phyloP scores from a whole-genome alignment of 352 stramenopile genomes.

The Globisporangium takayamanum region DNA sequence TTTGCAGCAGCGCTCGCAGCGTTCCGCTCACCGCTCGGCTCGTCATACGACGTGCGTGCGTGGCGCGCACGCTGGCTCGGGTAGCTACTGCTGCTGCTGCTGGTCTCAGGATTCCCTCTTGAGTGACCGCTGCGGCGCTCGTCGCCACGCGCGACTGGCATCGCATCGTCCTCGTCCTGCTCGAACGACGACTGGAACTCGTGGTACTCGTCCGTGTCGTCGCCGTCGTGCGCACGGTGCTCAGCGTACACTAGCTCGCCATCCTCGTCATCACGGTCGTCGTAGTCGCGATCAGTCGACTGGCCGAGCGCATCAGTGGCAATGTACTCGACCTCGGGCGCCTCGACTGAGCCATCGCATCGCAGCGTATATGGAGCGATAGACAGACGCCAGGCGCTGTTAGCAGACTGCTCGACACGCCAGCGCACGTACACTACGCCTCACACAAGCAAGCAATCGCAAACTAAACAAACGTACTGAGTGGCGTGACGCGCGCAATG shows the following conservation, averaged over 20 bases:
- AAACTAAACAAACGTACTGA: slow-evolving; percentile 19
- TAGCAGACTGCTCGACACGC: background rate
- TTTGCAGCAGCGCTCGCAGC: slow-evolving; percentile 33
- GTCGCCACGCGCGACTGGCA: background rate
- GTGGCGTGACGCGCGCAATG: slow-evolving; percentile 51
- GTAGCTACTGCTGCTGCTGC: slow-evolving; percentile 15
- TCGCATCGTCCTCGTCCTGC: slow-evolving; percentile 15
- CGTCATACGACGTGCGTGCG: slow-evolving; percentile 22
- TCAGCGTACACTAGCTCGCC: slow-evolving; percentile 1
- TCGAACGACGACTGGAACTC: slow-evolving; percentile 56
- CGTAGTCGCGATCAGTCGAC: background rate
- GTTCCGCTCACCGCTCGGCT: slow-evolving; percentile 8
- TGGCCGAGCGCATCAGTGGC: background rate
- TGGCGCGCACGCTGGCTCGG: slow-evolving; percentile 11
- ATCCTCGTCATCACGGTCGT: slow-evolving; percentile 1
- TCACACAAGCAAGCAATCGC: background rate
- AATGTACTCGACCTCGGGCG: slow-evolving; percentile 40
- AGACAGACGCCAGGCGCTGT: background rate
- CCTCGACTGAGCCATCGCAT: slow-evolving; percentile 18
- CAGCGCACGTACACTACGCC: background rate
- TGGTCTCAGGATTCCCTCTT: too few relatives aligned
- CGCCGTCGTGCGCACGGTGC: slow-evolving; percentile 12
- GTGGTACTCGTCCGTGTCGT: slow-evolving; percentile 39
- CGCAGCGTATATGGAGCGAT: background rate
- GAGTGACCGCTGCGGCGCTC: background rate